phyloP scores from a whole-genome alignment of 2,329 filamentous ascomycete species.

The Drechslerella dactyloides region DNA sequence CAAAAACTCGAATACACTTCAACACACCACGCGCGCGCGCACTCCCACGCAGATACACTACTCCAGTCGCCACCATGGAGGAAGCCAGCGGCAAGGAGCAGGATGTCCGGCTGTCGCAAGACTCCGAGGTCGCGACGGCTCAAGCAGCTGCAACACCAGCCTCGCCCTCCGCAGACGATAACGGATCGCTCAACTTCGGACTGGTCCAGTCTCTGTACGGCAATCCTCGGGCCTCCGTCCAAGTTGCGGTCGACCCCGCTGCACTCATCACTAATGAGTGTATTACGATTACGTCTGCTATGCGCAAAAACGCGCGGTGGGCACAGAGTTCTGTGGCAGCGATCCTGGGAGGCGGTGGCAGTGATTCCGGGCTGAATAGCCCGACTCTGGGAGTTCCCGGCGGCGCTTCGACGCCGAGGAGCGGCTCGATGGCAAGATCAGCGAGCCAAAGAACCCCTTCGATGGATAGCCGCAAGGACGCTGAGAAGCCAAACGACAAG shows the following conservation, averaged over 20 bases:
- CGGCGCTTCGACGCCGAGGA: constrained; percentile 35
- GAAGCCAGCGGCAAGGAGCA: constrained; percentile 16
- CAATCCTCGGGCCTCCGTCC: constrained; percentile 47
- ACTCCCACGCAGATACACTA: not conserved
- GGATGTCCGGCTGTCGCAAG: constrained; percentile 30
- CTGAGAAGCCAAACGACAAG: constrained; percentile 48
- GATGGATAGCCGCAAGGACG: constrained; percentile 59
- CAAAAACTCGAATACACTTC: not conserved
- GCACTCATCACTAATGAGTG: constrained; percentile 97
- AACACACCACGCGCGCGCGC: not conserved
- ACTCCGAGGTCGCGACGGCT: constrained; percentile 32
- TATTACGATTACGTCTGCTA: constrained; percentile 95
- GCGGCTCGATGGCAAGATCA: constrained; percentile 45
- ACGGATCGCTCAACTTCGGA: constrained; percentile 32
- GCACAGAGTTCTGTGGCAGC: constrained; percentile 95
- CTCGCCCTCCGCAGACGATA: constrained; percentile 28
- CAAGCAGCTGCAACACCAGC: constrained; percentile 29
- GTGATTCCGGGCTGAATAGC: constrained; percentile 56
- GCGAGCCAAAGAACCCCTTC: constrained; percentile 56
- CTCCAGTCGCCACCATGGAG: constrained; percentile 17
- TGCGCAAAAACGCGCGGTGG: constrained; percentile 96
- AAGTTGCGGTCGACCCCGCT: constrained; percentile 84
- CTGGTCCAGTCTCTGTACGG: constrained; percentile 40
- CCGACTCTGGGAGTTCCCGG: constrained; percentile 50
- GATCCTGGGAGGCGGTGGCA: constrained; percentile 77